These are phyloP conservation scores for Ogataea henricii DNA, from an alignment of 805 yeast genomes.

Conservation along the genomic window DNA sequence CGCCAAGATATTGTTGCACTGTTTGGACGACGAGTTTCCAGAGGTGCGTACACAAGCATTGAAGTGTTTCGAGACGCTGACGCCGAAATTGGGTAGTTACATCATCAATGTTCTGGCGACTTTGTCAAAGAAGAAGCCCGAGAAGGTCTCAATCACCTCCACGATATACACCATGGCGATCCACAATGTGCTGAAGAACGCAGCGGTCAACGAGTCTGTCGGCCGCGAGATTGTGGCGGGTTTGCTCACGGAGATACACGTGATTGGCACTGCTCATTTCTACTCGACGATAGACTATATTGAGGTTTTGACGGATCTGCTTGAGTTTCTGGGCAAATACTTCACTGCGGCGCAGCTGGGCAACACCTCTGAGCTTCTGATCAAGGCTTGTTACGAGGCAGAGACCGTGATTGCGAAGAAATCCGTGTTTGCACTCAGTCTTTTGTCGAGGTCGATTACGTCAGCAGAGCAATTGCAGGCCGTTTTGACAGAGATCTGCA, in stretches of 20 bases:
- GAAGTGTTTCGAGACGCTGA: slow-evolving; percentile 44
- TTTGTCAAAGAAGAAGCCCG: slow-evolving; percentile 28
- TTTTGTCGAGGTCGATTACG: slow-evolving; percentile 32
- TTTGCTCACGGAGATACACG: slow-evolving; percentile 38
- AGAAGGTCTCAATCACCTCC: slow-evolving; percentile 40
- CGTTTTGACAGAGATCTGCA: slow-evolving; percentile 14
- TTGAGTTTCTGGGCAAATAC: slow-evolving; percentile 44
- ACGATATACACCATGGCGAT: slow-evolving; percentile 57
- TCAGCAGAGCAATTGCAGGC: slow-evolving; percentile 22
- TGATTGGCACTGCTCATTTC: slow-evolving; percentile 26
- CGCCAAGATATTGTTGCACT: slow-evolving; percentile 27
- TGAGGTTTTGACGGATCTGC: slow-evolving; percentile 60
- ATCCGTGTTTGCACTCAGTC: slow-evolving; percentile 42
- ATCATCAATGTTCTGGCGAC: slow-evolving; percentile 35
- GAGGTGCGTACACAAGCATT: slow-evolving; percentile 79
- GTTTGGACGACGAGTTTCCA: slow-evolving; percentile 59
- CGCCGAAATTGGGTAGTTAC: slow-evolving; percentile 39
- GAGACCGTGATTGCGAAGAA: slow-evolving; percentile 48
- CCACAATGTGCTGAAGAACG: slow-evolving; percentile 42
- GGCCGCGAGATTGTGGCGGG: slow-evolving; percentile 35
- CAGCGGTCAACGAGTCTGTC: slow-evolving; percentile 25
- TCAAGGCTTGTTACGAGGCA: slow-evolving; percentile 40
- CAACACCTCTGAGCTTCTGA: slow-evolving; percentile 32
- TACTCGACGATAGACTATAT: slow-evolving; percentile 51
- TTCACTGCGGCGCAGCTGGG: slow-evolving; percentile 27